Evolutionary conservation across 768 basidiomycete species (phyloP).

Genomic region (Mycena rosella): DNA sequence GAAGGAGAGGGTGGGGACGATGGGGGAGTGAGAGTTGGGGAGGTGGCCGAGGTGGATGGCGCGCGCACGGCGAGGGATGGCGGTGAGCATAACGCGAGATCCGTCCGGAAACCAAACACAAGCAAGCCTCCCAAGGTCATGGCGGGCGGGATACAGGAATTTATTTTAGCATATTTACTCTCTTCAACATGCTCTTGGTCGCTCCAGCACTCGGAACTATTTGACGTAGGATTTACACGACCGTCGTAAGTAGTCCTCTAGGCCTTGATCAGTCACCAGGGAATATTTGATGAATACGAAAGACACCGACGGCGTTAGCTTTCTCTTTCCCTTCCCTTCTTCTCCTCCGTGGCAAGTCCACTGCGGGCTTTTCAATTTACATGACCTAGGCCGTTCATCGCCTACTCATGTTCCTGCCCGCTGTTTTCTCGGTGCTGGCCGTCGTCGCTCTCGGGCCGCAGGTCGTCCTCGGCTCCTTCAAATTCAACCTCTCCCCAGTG

Average conservation of each 20-base stretch:
- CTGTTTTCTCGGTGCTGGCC: conserved; percentile 46
- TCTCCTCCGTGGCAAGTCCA: conserved; percentile 52
- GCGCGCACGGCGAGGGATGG: neutral
- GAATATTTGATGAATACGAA: no score
- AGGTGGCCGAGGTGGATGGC: conserved; percentile 44
- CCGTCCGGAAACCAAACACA: no score
- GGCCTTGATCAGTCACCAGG: no score
- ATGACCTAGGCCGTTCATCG: conserved; percentile 40
- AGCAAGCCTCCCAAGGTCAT: no score
- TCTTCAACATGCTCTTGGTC: no score
- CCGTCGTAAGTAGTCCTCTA: no score
- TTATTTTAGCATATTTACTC: no score
- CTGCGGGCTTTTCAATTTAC: conserved; percentile 41
- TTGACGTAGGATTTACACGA: no score
- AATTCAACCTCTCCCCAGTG: conserved; percentile 58
- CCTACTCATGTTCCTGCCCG: conserved; percentile 43
- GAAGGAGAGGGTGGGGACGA: conserved; percentile 79
- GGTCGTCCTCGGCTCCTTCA: conserved; percentile 53
- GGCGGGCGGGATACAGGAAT: no score
- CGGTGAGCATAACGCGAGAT: no score
- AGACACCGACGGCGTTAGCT: neutral
- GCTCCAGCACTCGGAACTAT: no score
- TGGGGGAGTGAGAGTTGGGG: conserved; percentile 66
- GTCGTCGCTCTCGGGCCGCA: conserved; percentile 54
- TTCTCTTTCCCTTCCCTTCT: conserved; percentile 42